Conservation (phyloP, 1,284 basidiomycete species). For the Cryptococcus hybrid region DNA sequence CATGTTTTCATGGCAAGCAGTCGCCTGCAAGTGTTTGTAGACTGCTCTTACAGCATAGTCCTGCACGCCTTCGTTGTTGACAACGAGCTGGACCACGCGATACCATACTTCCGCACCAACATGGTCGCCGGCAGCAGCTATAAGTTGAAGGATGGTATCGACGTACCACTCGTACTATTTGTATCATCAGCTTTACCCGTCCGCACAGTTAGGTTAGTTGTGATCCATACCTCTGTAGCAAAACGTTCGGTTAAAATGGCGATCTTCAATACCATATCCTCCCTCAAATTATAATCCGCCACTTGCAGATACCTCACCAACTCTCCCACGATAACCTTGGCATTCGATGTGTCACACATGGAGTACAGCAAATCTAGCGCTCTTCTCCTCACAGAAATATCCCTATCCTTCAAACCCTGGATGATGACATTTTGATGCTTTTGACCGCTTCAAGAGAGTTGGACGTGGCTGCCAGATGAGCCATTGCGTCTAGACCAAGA, state of each 20-base stretch:
- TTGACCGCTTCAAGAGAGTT: conserved; percentile 90
- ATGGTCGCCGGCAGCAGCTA: conserved; percentile 95
- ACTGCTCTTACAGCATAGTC: conserved; percentile 93
- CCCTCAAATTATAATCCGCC: conserved; percentile 92
- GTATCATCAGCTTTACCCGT: conserved; percentile 4
- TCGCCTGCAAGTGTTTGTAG: conserved; percentile 82
- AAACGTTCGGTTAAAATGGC: conserved; percentile 98
- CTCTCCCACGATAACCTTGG: conserved; percentile 91
- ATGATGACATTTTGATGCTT: conserved; percentile 96
- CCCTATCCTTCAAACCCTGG: conserved; percentile 88
- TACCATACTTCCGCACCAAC: conserved; percentile 99
- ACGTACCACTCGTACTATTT: conserved; percentile 88
- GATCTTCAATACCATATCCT: conserved; percentile 99
- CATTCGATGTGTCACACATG: conserved; percentile 97
- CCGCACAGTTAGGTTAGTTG: not conserved
- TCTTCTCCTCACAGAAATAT: conserved; percentile 92
- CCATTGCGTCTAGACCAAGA: conserved; percentile 96
- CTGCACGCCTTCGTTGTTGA: conserved; percentile 96
- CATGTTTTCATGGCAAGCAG: conserved; percentile 93
- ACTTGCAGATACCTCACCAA: conserved; percentile 87
- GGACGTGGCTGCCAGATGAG: conserved; percentile 90
- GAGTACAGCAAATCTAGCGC: conserved; percentile 96
- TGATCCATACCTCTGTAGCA: conserved; percentile 64
- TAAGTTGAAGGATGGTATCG: conserved; percentile 91
- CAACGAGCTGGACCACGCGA: conserved; percentile 96